Percentiles rank a stretch among this genome's conserved stretches.
phyloP scores from a whole-genome alignment of 495 filamentous ascomycete genomes.

The Cenococcum geophilum region DNA sequence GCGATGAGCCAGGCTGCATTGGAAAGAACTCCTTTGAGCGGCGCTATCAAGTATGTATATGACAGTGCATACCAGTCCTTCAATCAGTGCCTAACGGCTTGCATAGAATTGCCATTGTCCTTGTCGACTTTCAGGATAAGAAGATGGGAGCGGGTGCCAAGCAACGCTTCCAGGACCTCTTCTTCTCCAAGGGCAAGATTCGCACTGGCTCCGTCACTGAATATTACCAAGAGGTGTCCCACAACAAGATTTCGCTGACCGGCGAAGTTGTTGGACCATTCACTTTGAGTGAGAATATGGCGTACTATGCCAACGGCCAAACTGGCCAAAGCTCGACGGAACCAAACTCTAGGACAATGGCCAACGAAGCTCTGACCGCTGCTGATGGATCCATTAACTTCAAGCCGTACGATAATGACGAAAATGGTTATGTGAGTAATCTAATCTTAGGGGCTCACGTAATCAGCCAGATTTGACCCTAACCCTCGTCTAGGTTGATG shows the following conservation, averaged over 20 bases:
- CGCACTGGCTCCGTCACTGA: constrained; percentile 14
- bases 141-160: background rate
- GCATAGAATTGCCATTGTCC: background rate
- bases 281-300: background rate
- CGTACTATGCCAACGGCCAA: background rate
- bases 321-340: background rate
- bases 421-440: constrained; percentile 4
- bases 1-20: background rate
- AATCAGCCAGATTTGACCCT: no score
- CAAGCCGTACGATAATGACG: constrained; percentile 16
- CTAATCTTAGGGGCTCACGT: no score
- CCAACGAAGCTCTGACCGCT: constrained; percentile 13
- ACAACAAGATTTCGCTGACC: constrained; percentile 11
- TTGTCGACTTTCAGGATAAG: constrained; percentile 2
- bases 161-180: constrained; percentile 14
- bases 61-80: background rate
- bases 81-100: background rate
- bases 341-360: background rate
- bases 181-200: constrained; percentile 17
- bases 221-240: constrained; percentile 19
- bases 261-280: constrained; percentile 3
- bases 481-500: no score
- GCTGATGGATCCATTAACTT: constrained; percentile 6
- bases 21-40: background rate
- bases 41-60: background rate